Base-by-base conservation (phyloP, 2,329 filamentous ascomycete species). In the Stemphylium beticola region DNA sequence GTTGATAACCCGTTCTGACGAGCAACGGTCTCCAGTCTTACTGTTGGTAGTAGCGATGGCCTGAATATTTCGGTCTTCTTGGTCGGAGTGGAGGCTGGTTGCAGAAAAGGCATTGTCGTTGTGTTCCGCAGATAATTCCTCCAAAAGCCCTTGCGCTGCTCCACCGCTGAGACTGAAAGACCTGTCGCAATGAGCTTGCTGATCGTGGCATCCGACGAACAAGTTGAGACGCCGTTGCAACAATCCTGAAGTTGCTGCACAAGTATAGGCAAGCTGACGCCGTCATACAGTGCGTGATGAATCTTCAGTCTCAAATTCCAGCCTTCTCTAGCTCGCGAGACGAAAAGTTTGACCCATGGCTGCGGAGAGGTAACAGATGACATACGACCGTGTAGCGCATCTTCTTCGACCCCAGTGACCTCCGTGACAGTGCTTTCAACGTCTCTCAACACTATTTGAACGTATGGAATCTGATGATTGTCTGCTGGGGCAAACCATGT, bases 201-300 rank as follows among this genome's bases (percentile, higher is more conserved):
- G 14, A 83, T 72, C n/a, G 73, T 74, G 2, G 64, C 47, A 14
- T 65, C 65, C 41, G 67, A 53, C 18, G 50, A 6, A 22, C 58
- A 41, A 18, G 52, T 18, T 14, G 57, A 42, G 7, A 32, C 18
- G 37, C 62, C 67, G 34, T 64, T 76, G 75, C 72, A 86, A 32
- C 78, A 60, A 4, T 65, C 57, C 57, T 81, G 73, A 11, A 88
- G 75, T 36, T 82, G 75, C 12, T 81, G 69, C 18, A 92, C 77
- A 5, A 96, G 76, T 0, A 82, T 70, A 0, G 87, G 84, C 4
- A 97, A 78, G 64, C 90, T 95, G 55, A 96, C 82, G 5, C 88
- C 92, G 71, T 97, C 93, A 68, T 97, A 98, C 0, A 97, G 79
- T 0, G 90, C 90, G 71, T 98, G 93, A 59, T 96, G 92, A 4